Conservation (phyloP, 2,329 filamentous ascomycete species). For the Trichoderma sp. region DNA sequence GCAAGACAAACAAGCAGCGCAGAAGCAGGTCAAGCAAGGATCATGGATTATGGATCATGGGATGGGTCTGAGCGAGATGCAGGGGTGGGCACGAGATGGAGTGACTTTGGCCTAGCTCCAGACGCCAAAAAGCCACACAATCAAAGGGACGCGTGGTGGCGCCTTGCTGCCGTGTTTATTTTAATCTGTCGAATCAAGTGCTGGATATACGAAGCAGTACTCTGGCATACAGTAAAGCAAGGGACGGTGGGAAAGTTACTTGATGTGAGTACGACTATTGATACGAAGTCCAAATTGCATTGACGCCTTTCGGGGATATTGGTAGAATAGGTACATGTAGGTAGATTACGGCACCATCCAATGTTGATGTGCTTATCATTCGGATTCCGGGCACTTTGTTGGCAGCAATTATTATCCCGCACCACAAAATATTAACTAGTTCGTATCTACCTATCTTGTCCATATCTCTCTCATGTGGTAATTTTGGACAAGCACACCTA, state of each 20-base stretch:
- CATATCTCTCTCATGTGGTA: not conserved
- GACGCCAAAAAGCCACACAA: slow-evolving; percentile 14
- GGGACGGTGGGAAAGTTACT: not conserved
- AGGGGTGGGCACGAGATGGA: slow-evolving; percentile 12
- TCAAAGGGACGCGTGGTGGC: slow-evolving; percentile 11
- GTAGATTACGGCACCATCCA: not conserved
- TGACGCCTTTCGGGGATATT: not conserved
- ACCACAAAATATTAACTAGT: not conserved
- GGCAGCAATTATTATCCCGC: not conserved
- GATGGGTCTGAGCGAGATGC: slow-evolving; percentile 7
- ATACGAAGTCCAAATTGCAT: not conserved
- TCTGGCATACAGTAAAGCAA: not conserved
- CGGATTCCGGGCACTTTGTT: not conserved
- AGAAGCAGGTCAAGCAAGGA: not conserved
- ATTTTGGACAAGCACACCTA: not conserved
- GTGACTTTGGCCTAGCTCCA: not conserved
- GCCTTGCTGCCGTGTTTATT: slow-evolving; percentile 19
- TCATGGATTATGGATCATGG: not conserved
- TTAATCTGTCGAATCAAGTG: slow-evolving; percentile 14
- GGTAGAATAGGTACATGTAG: not conserved
- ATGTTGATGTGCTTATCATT: not conserved
- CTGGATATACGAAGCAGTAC: not conserved
- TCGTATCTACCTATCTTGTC: not conserved
- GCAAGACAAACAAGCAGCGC: slow-evolving; percentile 9
- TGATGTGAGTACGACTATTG: not conserved